Base-by-base conservation (phyloP, 73 alveolate genomes). In the Blepharisma japonicum region DNA sequence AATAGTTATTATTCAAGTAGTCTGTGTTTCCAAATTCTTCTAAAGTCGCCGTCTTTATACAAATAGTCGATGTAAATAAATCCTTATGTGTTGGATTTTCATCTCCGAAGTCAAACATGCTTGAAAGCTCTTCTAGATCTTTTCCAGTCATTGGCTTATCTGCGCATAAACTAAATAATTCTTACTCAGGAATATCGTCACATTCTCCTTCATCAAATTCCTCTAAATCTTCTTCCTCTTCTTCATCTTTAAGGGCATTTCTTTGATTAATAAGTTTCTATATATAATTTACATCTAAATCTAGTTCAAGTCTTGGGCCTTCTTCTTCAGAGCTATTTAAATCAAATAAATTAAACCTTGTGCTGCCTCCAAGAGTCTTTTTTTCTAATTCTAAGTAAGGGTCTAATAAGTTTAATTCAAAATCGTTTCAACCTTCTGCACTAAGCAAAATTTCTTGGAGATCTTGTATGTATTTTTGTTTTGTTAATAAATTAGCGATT, bases 81-180 rank as follows among this genome's bases (percentile, higher is more conserved):
- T 25, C 23, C 23, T 61, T 61, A n/a, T 61, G 74, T 18, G 74
- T n/a, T 53, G 67, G 67, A 8, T 61, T 61, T 25, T 61, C 23
- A 1, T 61, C 74, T 5, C 23, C 74, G 4, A 61, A 20, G 47
- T 61, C 74, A 61, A 61, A 61, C 46, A 61, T 8, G 18, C 5
- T 39, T 61, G 74, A 14, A 14, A 61, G 74, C 23, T 61, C 74
- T 61, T 61, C 74, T 2, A 61, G 47, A n/a, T 61, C 74, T 61
- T 61, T 61, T 61, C 74, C 74, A 25, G 74, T 61, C 39, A 61
- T 61, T 9, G 74, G 74, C 47, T 61, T 61, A 2, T n/a, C 11
- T 2, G 14, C 14, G 2, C 47, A 39, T 8, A 14, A 61, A 39
- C 74, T 61, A 25, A 18, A 18, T 61, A 61, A 3, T 8, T 14